Conservation (phyloP, 495 filamentous ascomycete genomes). For the Pseudevernia furfuracea region DNA sequence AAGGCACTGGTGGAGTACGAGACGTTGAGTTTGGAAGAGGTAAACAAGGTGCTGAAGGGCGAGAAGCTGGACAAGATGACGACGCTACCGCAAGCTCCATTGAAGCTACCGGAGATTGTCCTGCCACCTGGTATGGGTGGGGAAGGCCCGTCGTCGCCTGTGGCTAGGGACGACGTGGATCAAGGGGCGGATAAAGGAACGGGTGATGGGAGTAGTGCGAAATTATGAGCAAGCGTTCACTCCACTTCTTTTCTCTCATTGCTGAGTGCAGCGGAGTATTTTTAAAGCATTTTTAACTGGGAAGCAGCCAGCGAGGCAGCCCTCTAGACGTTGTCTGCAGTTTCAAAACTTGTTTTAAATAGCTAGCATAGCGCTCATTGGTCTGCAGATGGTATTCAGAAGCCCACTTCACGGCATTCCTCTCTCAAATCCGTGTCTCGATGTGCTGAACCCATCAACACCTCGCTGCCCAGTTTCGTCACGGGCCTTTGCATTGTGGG, state of each 20-base stretch:
- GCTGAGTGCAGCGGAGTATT: not conserved
- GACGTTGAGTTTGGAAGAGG: conserved; percentile 77
- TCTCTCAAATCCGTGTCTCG: not conserved
- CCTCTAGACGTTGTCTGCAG: not conserved
- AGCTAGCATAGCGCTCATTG: not conserved
- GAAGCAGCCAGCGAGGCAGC: not conserved
- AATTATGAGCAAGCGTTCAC: not conserved
- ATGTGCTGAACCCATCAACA: no score
- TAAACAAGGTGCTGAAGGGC: conserved; percentile 76
- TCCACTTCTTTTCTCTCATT: not conserved
- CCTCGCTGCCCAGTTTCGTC: no score
- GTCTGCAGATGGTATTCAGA: not conserved
- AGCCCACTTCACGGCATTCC: not conserved
- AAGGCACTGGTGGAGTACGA: conserved; percentile 91
- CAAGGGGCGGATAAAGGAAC: not conserved
- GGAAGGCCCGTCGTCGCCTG: not conserved
- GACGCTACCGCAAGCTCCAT: conserved; percentile 35
- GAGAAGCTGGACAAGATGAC: conserved; percentile 65
- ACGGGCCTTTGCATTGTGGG: not conserved
- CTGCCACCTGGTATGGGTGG: conserved; percentile 22
- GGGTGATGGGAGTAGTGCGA: conserved; percentile 4
- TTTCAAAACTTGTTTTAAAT: not conserved
- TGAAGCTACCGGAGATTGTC: conserved; percentile 23
- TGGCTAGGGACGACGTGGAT: not conserved
- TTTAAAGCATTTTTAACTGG: not conserved